These are phyloP conservation scores for Pyrenophora tritici-repentis DNA, from an alignment of 2,329 filamentous ascomycete species.

Conservation along the genomic window DNA sequence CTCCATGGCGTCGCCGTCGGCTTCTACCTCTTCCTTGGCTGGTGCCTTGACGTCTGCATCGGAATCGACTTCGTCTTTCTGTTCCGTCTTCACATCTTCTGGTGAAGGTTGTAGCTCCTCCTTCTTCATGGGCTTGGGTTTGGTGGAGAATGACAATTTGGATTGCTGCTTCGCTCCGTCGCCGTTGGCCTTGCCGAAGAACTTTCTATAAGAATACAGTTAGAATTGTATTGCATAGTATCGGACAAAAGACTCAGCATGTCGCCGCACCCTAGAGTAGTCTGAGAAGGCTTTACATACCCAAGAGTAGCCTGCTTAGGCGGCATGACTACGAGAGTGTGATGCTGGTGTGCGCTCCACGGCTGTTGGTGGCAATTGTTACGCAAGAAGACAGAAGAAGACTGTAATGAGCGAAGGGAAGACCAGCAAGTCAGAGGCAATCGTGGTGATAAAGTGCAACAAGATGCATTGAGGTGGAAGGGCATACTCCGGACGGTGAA, in stretches of 20 bases:
- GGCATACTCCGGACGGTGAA: constrained; percentile 36
- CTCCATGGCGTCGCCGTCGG: constrained; percentile 31
- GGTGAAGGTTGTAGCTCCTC: constrained; percentile 28
- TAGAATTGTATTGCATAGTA: constrained; percentile 5
- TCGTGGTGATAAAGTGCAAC: constrained; percentile 15
- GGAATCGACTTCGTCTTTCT: constrained; percentile 21
- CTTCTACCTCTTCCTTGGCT: constrained; percentile 26
- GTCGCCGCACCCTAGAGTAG: constrained; percentile 69
- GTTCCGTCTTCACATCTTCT: constrained; percentile 22
- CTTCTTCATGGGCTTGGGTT: constrained; percentile 49
- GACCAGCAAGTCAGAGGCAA: constrained; percentile 7
- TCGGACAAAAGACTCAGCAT: neutral
- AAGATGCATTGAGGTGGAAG: constrained; percentile 35
- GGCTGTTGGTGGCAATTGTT: constrained; percentile 8
- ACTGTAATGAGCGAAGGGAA: constrained; percentile 11
- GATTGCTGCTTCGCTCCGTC: constrained; percentile 72
- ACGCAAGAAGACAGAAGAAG: constrained; percentile 6
- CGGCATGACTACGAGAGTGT: constrained; percentile 46
- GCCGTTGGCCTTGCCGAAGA: constrained; percentile 73
- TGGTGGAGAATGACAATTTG: constrained; percentile 74
- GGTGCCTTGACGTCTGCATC: constrained; percentile 25
- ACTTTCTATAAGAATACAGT: constrained; percentile 66
- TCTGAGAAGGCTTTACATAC: constrained; percentile 80
- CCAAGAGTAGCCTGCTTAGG: constrained; percentile 81
- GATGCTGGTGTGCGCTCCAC: constrained; percentile 13